Evolutionary conservation across 129 eudicot species (phyloP).

Genomic region (Heracleum sosnowskyi): DNA sequence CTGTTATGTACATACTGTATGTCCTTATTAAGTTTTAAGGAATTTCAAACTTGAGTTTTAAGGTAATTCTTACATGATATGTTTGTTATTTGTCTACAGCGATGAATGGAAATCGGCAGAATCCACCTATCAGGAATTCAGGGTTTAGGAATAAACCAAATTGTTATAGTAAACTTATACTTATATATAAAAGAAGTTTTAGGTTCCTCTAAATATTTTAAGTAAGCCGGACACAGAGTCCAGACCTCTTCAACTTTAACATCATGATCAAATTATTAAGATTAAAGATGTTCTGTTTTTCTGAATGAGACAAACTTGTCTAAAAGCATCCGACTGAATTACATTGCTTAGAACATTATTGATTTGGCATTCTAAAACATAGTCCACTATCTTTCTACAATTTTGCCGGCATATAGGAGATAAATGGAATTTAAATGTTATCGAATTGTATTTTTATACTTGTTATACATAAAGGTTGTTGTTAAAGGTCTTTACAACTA

Average conservation of each 20-base stretch:
- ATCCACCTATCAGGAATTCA: conserved; percentile 48
- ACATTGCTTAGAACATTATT: conserved; percentile 1
- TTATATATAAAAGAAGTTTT: not conserved
- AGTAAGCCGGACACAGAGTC: not conserved
- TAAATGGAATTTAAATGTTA: not conserved
- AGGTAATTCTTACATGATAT: no score
- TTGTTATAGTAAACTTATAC: not conserved
- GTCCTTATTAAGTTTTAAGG: no score
- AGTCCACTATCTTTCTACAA: not conserved
- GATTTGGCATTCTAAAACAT: not conserved
- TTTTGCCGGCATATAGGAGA: not conserved
- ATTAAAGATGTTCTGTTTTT: not conserved
- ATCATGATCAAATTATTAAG: not conserved
- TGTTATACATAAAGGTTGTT: not conserved
- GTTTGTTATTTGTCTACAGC: no score
- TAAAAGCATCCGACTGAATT: not conserved
- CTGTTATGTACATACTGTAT: no score
- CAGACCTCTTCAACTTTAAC: not conserved
- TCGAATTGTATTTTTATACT: not conserved
- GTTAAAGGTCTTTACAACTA: not conserved
- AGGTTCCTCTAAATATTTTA: not conserved
- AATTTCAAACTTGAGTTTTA: no score
- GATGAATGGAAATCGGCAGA: no score
- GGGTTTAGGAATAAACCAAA: not conserved
- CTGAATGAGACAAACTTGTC: not conserved